Evolutionary conservation across 768 basidiomycete genomes (phyloP), one percentile per base, ranked within the genome.

Genomic region (Cyclocybe cylindracea): DNA sequence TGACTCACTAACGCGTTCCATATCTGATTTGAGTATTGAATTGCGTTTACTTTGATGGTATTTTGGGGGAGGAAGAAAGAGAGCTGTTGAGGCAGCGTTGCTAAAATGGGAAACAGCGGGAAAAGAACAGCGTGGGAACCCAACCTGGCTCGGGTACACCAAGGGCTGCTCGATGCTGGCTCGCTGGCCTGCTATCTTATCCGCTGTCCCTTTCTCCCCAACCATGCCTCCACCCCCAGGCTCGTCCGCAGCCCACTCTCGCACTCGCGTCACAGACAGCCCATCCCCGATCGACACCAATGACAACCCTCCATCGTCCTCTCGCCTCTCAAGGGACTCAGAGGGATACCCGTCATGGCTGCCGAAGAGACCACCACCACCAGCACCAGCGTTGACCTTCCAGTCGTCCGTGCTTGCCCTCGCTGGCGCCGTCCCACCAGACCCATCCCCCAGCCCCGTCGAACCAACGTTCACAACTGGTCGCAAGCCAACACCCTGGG

Each of bases 291-390:
- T 53, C 3, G 48, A 52, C 32, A 31, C 11, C 36, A 53, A 57
- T 43, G 51, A 55, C 44, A 51, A 54, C 18, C 48, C 52, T 4
- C 43, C 53, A 14, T 39, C 54, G 18, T 46, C 53, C 10, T 57
- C 53, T 7, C 54, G 64, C 11, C 52, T 51, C 7, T 60, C 63
- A 10, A 64, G 52, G 41, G 61, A 82, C 59, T 78, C 75, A 13
- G 87, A 89, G 57, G 85, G 85, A 10, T 93, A 93, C 64, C 91
- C 91, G 2, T 85, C 87, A 18, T 93, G 91, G 91, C 83, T 93
- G 1, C 91, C 91, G 13, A 82, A 75, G 53, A 78, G 91, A 10
- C 91, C 91, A 2, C 84, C 84, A 11, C 87, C 83, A 1, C 91
- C 91, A 0, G 82, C 82, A 7, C 91, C 91, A 3, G 79, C 80